These are phyloP conservation scores for Triticum aestivum DNA, from an alignment of 176 grass and related monocot species.

Conservation along the genomic window DNA sequence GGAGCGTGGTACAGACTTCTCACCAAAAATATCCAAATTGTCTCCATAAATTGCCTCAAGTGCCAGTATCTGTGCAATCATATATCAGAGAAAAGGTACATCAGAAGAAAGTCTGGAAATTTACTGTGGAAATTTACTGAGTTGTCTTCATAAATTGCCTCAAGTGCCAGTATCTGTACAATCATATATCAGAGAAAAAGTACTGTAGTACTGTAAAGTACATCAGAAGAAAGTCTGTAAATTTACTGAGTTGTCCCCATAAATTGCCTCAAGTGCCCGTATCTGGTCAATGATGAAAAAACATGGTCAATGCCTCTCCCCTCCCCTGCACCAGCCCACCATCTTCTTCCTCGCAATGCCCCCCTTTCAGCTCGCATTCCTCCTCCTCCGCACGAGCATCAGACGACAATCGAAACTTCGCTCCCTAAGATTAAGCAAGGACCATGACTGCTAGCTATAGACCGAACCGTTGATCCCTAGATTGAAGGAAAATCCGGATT, in stretches of 20 bases:
- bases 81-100: neutral
- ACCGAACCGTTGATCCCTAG: neutral
- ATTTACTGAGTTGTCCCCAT: too few relatives aligned
- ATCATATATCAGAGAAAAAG: neutral
- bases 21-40: slow-evolving; percentile 25
- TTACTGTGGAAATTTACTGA: neutral
- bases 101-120: neutral
- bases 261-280: too few relatives aligned
- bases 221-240: neutral
- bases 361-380: too few relatives aligned
- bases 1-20: slow-evolving; percentile 28
- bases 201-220: neutral
- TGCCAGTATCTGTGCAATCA: slow-evolving; percentile 22
- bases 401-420: too few relatives aligned
- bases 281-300: neutral
- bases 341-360: too few relatives aligned
- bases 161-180: slow-evolving; percentile 28
- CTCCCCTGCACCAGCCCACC: too few relatives aligned
- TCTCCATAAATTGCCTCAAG: slow-evolving; percentile 59
- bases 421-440: neutral
- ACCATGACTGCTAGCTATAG: neutral
- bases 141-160: slow-evolving; percentile 44
- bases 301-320: too few relatives aligned
- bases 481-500: too few relatives aligned
- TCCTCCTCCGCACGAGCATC: too few relatives aligned